phyloP scores from a whole-genome alignment of 2,329 filamentous ascomycete species.

The Verticillium isaacii region DNA sequence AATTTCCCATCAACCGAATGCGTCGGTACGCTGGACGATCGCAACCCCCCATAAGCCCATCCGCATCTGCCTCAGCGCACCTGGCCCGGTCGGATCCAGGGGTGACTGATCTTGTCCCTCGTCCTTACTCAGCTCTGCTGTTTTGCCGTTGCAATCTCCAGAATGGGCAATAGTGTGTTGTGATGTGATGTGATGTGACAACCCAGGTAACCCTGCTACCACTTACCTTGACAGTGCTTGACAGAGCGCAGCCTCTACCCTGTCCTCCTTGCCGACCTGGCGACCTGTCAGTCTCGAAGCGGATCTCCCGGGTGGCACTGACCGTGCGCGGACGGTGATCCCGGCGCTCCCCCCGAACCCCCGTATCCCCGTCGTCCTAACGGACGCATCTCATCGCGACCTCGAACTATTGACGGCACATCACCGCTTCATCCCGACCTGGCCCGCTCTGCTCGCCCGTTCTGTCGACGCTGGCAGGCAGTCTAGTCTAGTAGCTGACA shows the following conservation, averaged over 20 bases:
- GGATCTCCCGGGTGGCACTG: not conserved
- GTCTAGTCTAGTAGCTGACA: not conserved
- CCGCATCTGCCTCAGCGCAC: not conserved
- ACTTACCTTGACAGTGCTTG: not conserved
- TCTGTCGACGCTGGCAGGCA: not conserved
- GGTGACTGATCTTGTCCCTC: not conserved
- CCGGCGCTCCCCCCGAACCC: not conserved
- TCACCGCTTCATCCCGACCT: slow-evolving; percentile 3
- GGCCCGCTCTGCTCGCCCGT: not conserved
- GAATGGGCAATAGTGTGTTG: slow-evolving; percentile 8
- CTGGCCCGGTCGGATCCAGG: not conserved
- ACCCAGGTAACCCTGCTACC: not conserved
- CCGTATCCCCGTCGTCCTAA: not conserved
- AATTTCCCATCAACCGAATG: not conserved
- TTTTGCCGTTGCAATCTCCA: slow-evolving; percentile 3
- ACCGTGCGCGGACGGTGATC: not conserved
- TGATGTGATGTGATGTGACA: slow-evolving; percentile 11
- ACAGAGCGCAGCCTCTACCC: not conserved
- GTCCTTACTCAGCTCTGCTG: not conserved
- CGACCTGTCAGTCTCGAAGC: not conserved
- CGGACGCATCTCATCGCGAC: not conserved
- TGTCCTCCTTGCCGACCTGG: not conserved
- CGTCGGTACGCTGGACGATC: not conserved
- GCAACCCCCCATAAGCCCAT: not conserved
- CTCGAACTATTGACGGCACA: slow-evolving; percentile 1